These are phyloP conservation scores for Cryphonectria japonica DNA, from an alignment of 2,329 filamentous ascomycete species.

Conservation along the genomic window DNA sequence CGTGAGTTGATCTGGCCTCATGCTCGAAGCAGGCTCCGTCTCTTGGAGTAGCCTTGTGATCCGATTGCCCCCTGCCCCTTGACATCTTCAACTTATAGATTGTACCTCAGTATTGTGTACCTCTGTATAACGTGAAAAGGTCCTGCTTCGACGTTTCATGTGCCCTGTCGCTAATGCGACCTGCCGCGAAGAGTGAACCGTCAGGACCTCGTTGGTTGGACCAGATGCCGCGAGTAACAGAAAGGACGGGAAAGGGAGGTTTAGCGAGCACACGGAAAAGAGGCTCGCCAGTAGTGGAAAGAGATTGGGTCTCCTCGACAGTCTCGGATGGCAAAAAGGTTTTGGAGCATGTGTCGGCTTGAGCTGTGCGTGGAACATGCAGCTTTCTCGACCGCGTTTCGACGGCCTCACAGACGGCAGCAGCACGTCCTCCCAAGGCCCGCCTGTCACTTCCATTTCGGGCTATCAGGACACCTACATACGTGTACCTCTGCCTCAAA, in stretches of 20 bases:
- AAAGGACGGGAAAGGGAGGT: neutral
- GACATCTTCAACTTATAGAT: neutral
- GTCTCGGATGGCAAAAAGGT: neutral
- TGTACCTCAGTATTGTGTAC: slow-evolving; percentile 3
- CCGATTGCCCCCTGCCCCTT: neutral
- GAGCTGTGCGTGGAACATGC: neutral
- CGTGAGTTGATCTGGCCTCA: neutral
- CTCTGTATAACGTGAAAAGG: neutral
- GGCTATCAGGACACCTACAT: neutral
- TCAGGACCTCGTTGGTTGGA: neutral
- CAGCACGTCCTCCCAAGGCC: slow-evolving; percentile 12
- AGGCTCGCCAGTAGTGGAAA: neutral
- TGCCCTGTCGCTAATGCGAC: neutral
- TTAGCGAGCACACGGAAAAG: neutral
- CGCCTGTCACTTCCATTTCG: slow-evolving; percentile 13
- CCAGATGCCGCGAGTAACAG: neutral
- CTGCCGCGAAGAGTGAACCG: neutral
- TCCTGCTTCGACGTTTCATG: slow-evolving; percentile 15
- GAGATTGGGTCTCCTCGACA: neutral
- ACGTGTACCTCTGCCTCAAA: neutral
- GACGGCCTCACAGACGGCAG: neutral
- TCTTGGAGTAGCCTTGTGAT: neutral
- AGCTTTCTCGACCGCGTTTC: neutral
- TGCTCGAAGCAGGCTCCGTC: neutral
- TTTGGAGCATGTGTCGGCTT: neutral